Evolutionary conservation across 306 rosid species (phyloP), one percentile per base, ranked within the genome.

Genomic region (Oxytropis ochrocephala): DNA sequence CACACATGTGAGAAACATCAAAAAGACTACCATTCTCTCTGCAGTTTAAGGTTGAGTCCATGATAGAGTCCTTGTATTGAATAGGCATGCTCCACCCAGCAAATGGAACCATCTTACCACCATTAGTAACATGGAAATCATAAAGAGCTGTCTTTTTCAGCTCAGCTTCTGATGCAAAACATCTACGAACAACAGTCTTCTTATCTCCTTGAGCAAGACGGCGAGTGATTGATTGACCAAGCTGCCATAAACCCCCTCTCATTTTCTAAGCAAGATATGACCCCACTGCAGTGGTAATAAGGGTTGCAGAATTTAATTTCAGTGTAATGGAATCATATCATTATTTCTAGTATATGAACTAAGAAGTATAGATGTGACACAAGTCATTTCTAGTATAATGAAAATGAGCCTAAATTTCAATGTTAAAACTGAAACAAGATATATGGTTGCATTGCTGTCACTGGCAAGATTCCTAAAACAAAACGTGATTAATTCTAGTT

Each of bases 11-110:
- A 33, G 96, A 64, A 55, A 92, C 98, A 83, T 92, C 93, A 80
- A 92, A 92, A 35, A 92, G 87, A 43, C 93, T 21, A 64, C 96
- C 96, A 67, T 92, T 81, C 75, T 89, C 69, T 79, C 98, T 83
- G 67, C 96, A 88, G 78, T 88, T 90, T n/a, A 90, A 64, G 14
- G 98, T 92, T 0, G 96, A 92, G 63, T 92, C 98, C 79, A 90
- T 90, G 76, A 92, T 92, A 11, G 96, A 92, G 71, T 92, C 98
- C 80, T 92, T 92, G 81, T 92, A 92, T 71, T 92, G 98, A 58
- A 92, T 92, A 33, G 96, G 96, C 96, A 92, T 92, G 79, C 91
- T 87, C 98, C 96, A 92, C 51, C 98, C 96, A 51, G 98, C 98
- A 78, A 92, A 92, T 11, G 96, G 96, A 67, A 92, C 96, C 96